These are phyloP conservation scores for Lentithecium fluviatile DNA, from an alignment of 495 filamentous ascomycete species.

Conservation along the genomic window DNA sequence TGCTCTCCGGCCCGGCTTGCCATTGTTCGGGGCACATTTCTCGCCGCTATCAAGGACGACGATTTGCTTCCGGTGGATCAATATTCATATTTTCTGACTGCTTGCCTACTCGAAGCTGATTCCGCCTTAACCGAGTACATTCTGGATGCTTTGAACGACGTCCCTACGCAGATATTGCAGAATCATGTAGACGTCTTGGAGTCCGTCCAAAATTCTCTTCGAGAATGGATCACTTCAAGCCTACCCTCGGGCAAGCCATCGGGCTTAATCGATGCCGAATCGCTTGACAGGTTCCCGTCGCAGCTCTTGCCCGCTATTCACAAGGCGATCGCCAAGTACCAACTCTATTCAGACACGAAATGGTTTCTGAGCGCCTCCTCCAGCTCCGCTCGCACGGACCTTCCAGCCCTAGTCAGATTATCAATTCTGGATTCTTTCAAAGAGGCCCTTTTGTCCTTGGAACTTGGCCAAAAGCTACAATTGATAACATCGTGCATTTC, in stretches of 20 bases:
- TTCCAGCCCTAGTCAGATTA: slow-evolving; percentile 6
- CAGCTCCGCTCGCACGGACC: slow-evolving; percentile 1
- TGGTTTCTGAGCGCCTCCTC: slow-evolving; percentile 6
- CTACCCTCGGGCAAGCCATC: neutral
- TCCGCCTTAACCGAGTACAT: neutral
- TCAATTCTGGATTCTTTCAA: neutral
- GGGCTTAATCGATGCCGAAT: neutral
- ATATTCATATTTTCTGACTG: slow-evolving; percentile 3
- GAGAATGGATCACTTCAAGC: neutral
- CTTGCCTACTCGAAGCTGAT: neutral
- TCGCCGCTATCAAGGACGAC: slow-evolving; percentile 3
- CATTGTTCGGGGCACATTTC: slow-evolving; percentile 10
- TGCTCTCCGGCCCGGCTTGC: slow-evolving; percentile 10
- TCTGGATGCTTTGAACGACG: slow-evolving; percentile 24
- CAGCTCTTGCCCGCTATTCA: slow-evolving; percentile 8
- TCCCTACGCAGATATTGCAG: slow-evolving; percentile 3
- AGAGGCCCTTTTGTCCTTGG: slow-evolving; percentile 5
- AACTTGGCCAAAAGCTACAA: slow-evolving; percentile 6
- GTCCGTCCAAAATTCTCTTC: neutral
- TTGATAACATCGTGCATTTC: slow-evolving; percentile 1
- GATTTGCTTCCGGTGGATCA: neutral
- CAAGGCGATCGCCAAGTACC: slow-evolving; percentile 3
- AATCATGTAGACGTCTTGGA: neutral
- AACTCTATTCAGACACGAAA: slow-evolving; percentile 1
- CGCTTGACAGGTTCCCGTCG: neutral